A percentile compares a stretch with the other conserved stretches of the same genome.
Conservation (phyloP, 2,329 filamentous ascomycete genomes). For the Alternaria longipes region DNA sequence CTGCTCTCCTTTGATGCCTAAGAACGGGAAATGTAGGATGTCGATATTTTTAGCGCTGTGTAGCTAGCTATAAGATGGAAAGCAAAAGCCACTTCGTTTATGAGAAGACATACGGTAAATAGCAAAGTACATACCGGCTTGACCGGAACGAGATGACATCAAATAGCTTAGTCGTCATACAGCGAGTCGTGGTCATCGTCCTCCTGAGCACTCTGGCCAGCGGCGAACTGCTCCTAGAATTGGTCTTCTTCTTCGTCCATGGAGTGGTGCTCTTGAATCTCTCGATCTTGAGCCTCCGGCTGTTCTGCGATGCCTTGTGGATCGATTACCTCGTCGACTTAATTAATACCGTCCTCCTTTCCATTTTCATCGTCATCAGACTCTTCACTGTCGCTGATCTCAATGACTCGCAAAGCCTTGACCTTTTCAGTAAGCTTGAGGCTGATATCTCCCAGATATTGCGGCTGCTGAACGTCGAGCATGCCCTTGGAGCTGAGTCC, state of each 20-base stretch:
- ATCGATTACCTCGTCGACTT: background rate
- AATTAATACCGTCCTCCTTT: background rate
- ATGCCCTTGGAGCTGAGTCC: conserved; percentile 65
- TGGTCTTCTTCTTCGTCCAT: conserved; percentile 24
- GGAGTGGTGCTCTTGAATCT: conserved; percentile 4
- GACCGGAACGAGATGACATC: background rate
- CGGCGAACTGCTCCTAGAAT: conserved; percentile 39
- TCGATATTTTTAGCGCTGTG: background rate
- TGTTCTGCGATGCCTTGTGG: background rate
- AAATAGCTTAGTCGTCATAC: conserved; percentile 30
- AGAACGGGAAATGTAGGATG: background rate
- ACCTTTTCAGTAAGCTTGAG: conserved; percentile 37
- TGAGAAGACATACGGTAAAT: background rate
- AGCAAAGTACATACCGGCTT: background rate
- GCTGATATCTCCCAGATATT: conserved; percentile 53
- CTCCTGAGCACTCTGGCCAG: conserved; percentile 19
- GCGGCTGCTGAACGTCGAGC: conserved; percentile 69
- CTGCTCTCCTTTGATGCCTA: background rate
- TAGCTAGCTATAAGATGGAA: background rate
- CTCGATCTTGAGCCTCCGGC: conserved; percentile 8
- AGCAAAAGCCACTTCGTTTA: background rate
- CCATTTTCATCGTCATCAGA: background rate
- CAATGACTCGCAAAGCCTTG: conserved; percentile 26
- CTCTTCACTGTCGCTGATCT: conserved; percentile 20
- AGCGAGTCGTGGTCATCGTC: conserved; percentile 34